Evolutionary conservation across 2,329 filamentous ascomycete genomes (phyloP).

Genomic region (Magnaporthiopsis incrustans): DNA sequence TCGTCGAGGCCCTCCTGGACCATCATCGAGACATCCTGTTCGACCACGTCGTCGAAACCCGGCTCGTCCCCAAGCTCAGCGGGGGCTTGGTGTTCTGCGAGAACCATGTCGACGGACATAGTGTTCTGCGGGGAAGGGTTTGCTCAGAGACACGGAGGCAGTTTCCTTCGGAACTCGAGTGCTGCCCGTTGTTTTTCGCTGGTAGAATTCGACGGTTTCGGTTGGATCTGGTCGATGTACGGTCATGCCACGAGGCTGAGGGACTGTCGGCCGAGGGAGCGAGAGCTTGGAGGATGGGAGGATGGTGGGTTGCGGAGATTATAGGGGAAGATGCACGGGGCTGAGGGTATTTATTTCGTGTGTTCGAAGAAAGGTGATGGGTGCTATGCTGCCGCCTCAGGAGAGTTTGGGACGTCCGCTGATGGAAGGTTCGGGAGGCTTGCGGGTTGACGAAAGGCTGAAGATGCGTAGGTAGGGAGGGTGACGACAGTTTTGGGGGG

Average conservation of each 20-base stretch:
- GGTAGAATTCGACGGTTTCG: not conserved
- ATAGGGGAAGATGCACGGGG: no score
- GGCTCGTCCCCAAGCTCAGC: not conserved
- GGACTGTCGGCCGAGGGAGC: not conserved
- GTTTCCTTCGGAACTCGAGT: not conserved
- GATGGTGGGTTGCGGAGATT: not conserved
- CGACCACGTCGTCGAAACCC: not conserved
- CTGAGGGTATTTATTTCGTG: no score
- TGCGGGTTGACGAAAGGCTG: not conserved
- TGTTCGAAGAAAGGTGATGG: not conserved
- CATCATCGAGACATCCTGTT: not conserved
- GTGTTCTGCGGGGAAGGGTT: not conserved
- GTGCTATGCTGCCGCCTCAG: not conserved
- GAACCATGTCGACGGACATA: slow-evolving; percentile 7
- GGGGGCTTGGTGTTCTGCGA: not conserved
- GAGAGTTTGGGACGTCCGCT: not conserved
- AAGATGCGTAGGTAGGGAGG: not conserved
- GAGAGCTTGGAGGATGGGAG: not conserved
- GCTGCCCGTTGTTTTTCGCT: not conserved
- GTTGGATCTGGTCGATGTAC: not conserved
- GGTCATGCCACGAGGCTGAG: not conserved
- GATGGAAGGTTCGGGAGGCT: not conserved
- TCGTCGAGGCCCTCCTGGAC: not conserved
- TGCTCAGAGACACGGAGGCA: not conserved
- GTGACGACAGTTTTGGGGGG: not conserved